Evolutionary conservation across 768 basidiomycete species (phyloP), one percentile per base, ranked within the genome.

Genomic region (Lactifluus rugatus): DNA sequence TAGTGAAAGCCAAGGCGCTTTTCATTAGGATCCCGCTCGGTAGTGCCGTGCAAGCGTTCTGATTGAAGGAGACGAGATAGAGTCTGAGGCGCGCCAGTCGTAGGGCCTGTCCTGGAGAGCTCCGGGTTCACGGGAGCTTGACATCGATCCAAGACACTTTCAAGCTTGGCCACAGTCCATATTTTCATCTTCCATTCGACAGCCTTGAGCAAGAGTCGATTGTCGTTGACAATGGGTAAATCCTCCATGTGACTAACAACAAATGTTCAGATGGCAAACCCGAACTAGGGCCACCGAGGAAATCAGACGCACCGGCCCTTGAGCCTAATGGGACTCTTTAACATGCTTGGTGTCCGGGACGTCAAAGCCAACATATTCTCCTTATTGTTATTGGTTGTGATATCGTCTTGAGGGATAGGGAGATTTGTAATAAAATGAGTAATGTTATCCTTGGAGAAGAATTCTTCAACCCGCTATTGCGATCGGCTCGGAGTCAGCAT

Each of bases 21-120:
- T 61, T 93, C 89, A 19, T 81, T 84, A 1, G 91, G 86, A 72
- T 99, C 96, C 47, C 95, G 89, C 74, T 99, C 96, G 17, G 82
- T 85, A 3, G 78, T 78, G 47, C 96, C 96, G 62, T 91, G 83
- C 42, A 89, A 70, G 60, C 84, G 84, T 69, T 98, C 96, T 19
- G 87, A 85, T 65, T 90, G 83, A 44, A 91, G 74, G 17, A 89
- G 76, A 34, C 76, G 80, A 13, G 78, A 79, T 28, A 89, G 75
- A 56, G 79, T 75, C 41, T 75, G 79, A 37, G 66, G 74, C 64
- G 61, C 69, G 25, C 25, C 16, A 31, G 67, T 52, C 31, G 70
- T 56, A 47, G 66, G 66, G 44, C 70, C 66, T 56, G 65, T 63
- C 49, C 70, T 68, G 45, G 64, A 66, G 52, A 67, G 66, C 52